Percentiles rank a stretch among this genome's conserved stretches.
Conservation (phyloP, 306 rosid genomes). For the Datisca glomerata region DNA sequence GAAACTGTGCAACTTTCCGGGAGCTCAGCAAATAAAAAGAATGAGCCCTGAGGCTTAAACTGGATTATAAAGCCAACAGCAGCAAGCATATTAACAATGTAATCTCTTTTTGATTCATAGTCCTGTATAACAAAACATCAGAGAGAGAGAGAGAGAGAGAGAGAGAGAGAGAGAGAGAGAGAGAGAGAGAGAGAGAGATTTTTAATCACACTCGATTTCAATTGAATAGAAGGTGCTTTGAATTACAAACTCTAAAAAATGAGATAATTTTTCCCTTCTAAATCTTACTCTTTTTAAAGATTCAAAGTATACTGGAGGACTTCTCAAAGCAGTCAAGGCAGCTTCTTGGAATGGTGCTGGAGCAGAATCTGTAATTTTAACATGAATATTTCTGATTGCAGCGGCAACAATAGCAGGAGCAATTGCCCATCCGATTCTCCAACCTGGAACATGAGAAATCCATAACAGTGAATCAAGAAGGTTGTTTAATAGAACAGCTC, state of each 20-base stretch:
- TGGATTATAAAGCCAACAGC: constrained; percentile 52
- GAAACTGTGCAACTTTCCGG: constrained; percentile 48
- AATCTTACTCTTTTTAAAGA: constrained; percentile 44
- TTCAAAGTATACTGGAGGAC: constrained; percentile 56
- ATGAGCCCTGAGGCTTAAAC: constrained; percentile 73
- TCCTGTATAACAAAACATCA: constrained; percentile 31
- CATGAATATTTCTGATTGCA: constrained; percentile 70
- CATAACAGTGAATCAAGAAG: constrained; percentile 5
- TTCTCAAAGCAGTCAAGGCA: constrained; percentile 62
- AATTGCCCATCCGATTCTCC: constrained; percentile 95
- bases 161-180: background rate
- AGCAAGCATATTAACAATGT: constrained; percentile 36
- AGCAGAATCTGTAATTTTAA: constrained; percentile 55
- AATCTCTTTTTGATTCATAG: constrained; percentile 67
- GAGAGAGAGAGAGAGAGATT: too few relatives aligned
- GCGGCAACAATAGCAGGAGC: constrained; percentile 66
- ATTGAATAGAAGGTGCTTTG: background rate
- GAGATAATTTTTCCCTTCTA: background rate
- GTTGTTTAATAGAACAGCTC: background rate
- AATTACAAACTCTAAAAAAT: background rate
- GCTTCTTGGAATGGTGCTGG: constrained; percentile 95
- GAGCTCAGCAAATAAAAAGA: constrained; percentile 70
- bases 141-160: background rate
- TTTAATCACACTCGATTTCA: too few relatives aligned
- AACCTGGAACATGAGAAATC: constrained; percentile 40